Conservation (phyloP, 768 basidiomycete genomes). For the Pleurotus djamor region DNA sequence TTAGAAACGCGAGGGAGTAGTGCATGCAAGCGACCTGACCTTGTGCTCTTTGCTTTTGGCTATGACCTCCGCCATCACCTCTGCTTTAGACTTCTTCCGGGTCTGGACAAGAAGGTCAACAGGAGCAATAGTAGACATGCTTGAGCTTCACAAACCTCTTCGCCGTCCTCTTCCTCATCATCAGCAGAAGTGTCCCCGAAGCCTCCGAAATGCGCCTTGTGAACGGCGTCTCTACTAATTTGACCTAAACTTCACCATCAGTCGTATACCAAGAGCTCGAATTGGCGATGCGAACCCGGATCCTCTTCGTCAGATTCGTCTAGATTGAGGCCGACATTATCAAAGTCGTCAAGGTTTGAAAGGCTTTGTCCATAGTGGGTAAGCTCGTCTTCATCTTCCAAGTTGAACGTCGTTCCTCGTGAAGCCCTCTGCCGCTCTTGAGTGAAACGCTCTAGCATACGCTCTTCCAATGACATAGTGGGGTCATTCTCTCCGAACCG, state of each 20-base stretch:
- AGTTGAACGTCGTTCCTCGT: slow-evolving; percentile 77
- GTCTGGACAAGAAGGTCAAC: not conserved
- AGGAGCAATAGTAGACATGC: too few species aligned
- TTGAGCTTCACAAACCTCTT: not conserved
- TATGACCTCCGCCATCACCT: slow-evolving; percentile 98
- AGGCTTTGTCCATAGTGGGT: slow-evolving; percentile 91
- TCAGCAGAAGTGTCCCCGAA: slow-evolving; percentile 66
- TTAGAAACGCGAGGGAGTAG: not conserved
- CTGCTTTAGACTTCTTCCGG: slow-evolving; percentile 88
- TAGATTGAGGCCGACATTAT: slow-evolving; percentile 59
- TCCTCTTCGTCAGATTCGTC: slow-evolving; percentile 61
- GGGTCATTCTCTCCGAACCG: slow-evolving; percentile 97
- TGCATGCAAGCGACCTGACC: slow-evolving; percentile 37
- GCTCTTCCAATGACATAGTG: slow-evolving; percentile 90
- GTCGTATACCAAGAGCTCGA: not conserved
- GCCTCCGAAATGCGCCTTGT: slow-evolving; percentile 79
- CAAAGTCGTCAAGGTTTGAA: slow-evolving; percentile 83
- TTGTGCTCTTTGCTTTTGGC: slow-evolving; percentile 97
- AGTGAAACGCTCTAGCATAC: slow-evolving; percentile 96
- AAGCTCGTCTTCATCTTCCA: slow-evolving; percentile 89
- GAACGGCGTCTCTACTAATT: slow-evolving; percentile 67
- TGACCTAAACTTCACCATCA: slow-evolving; percentile 41
- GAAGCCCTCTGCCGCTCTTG: slow-evolving; percentile 80
- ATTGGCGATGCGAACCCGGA: slow-evolving; percentile 27
- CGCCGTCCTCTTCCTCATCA: slow-evolving; percentile 34